These are phyloP conservation scores for Ophiostoma himal-ulmi DNA, from an alignment of 2,329 filamentous ascomycete genomes.

Conservation along the genomic window DNA sequence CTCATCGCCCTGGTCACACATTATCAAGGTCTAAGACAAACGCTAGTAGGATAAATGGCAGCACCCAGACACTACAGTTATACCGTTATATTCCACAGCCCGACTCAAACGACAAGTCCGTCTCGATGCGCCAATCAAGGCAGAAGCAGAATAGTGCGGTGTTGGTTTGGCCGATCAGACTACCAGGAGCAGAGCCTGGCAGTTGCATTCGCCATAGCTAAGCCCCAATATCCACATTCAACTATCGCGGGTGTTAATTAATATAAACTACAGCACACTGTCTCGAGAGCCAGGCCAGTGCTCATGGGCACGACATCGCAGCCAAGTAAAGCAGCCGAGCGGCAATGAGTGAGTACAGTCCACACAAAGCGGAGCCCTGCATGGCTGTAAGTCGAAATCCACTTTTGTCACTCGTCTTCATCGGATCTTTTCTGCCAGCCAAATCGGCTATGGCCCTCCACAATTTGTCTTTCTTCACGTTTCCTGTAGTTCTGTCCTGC, in stretches of 20 bases:
- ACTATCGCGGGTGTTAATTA: too few relatives aligned
- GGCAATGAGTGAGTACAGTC: not conserved
- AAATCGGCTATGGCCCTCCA: too few relatives aligned
- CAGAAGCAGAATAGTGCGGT: too few relatives aligned
- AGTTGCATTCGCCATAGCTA: not conserved
- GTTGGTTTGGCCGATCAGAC: not conserved
- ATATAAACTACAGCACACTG: too few relatives aligned
- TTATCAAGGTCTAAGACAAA: not conserved
- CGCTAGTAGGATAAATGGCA: not conserved
- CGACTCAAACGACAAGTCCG: too few relatives aligned
- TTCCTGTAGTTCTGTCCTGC: too few relatives aligned
- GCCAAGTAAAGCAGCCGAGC: not conserved
- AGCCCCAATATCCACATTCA: not conserved
- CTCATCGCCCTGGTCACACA: too few relatives aligned
- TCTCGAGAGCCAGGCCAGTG: not conserved
- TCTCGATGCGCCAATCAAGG: too few relatives aligned
- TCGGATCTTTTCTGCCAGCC: not conserved
- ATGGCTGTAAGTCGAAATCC: not conserved
- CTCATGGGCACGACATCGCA: not conserved
- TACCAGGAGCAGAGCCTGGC: not conserved
- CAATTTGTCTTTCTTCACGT: too few relatives aligned
- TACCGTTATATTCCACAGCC: too few relatives aligned
- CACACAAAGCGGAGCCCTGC: not conserved
- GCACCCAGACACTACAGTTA: too few relatives aligned
- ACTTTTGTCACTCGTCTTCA: not conserved